These are phyloP conservation scores for Pichia deserticola DNA, from an alignment of 805 yeast genomes.

Conservation along the genomic window DNA sequence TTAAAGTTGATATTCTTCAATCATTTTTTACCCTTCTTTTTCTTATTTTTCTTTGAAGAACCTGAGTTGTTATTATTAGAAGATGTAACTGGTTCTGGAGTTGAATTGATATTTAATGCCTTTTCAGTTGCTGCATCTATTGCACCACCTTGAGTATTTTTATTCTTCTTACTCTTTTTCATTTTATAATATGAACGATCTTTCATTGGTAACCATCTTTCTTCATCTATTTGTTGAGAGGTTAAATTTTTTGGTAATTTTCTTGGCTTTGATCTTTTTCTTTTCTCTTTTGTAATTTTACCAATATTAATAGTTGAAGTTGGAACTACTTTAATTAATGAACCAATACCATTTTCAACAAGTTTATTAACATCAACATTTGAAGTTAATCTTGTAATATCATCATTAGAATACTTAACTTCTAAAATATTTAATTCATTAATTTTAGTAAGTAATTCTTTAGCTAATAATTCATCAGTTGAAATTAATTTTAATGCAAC, in stretches of 20 bases:
- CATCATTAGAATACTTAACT: slow-evolving; percentile 7
- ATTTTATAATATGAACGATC: slow-evolving; percentile 82
- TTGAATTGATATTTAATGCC: slow-evolving; percentile 18
- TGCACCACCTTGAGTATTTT: slow-evolving; percentile 56
- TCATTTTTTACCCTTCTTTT: slow-evolving; percentile 26
- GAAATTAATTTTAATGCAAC: slow-evolving; percentile 33
- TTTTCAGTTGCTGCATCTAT: slow-evolving; percentile 42
- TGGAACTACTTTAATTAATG: slow-evolving; percentile 15
- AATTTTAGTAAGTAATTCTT: slow-evolving; percentile 22
- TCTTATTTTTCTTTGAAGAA: slow-evolving; percentile 18
- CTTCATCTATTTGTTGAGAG: slow-evolving; percentile 42
- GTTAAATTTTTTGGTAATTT: slow-evolving; percentile 20
- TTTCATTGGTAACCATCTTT: slow-evolving; percentile 87
- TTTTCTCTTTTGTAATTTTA: slow-evolving; percentile 10
- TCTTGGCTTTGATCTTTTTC: slow-evolving; percentile 23
- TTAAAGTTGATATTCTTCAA: neutral
- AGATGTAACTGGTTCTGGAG: slow-evolving; percentile 8
- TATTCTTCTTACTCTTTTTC: slow-evolving; percentile 54
- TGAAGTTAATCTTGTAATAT: slow-evolving; percentile 22
- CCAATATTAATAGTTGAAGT: slow-evolving; percentile 2
- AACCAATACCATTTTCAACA: slow-evolving; percentile 23
- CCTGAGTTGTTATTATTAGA: slow-evolving; percentile 4
- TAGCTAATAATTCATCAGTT: slow-evolving; percentile 27
- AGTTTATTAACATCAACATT: slow-evolving; percentile 28
- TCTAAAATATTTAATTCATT: slow-evolving; percentile 15